Evolutionary conservation across 805 yeast genomes (phyloP).

Genomic region (Ogataea minuta): DNA sequence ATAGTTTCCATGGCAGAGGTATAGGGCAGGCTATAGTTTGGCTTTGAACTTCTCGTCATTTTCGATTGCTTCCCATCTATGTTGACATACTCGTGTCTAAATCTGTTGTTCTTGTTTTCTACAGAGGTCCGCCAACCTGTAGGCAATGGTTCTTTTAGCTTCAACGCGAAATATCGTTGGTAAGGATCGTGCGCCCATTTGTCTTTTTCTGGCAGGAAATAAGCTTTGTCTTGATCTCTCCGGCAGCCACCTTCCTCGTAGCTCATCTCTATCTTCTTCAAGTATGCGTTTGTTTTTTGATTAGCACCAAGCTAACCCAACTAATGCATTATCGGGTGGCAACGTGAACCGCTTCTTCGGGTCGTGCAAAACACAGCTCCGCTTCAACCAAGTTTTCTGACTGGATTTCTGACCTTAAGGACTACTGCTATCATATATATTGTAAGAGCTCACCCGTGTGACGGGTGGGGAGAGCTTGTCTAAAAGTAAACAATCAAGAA

Average conservation of each 20-base stretch:
- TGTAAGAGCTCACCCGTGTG: no score
- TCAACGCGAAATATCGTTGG: constrained; percentile 25
- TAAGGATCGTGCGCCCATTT: constrained; percentile 29
- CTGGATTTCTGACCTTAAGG: background rate
- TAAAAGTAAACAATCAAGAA: no score
- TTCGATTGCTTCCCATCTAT: background rate
- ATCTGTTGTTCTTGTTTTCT: constrained; percentile 20
- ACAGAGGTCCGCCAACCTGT: constrained; percentile 19
- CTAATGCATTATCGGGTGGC: constrained; percentile 1
- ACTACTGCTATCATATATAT: no score
- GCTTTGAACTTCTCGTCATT: background rate
- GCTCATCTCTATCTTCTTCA: background rate
- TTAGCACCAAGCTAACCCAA: background rate
- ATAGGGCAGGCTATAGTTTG: background rate
- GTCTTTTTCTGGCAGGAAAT: constrained; percentile 12
- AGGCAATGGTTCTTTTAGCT: constrained; percentile 17
- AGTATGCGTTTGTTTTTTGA: no score
- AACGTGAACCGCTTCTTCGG: constrained; percentile 2
- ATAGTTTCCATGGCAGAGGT: constrained; percentile 3
- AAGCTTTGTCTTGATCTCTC: background rate
- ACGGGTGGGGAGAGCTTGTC: no score
- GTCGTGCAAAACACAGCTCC: constrained; percentile 1
- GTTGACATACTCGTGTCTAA: constrained; percentile 13
- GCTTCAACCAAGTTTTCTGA: background rate
- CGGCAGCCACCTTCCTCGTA: background rate